phyloP scores from a whole-genome alignment of 2,329 filamentous ascomycete species.

The Fragosphaeria purpurea region DNA sequence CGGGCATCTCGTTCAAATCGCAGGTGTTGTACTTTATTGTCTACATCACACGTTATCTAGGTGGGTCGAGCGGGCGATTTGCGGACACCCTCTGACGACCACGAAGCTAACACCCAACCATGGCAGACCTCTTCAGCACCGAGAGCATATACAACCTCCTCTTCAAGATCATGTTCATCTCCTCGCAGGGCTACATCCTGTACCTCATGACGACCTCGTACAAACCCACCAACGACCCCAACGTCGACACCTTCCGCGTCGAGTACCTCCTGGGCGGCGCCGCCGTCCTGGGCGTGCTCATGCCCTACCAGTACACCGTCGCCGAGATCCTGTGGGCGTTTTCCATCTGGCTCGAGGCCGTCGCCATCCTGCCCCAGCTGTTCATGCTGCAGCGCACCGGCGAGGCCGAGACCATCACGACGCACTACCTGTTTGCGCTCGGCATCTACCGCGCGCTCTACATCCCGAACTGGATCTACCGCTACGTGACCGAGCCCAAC shows the following conservation, averaged over 20 bases:
- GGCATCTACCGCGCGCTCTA: constrained; percentile 88
- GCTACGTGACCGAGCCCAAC: constrained; percentile 65
- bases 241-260: constrained; percentile 93
- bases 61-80: too few relatives aligned
- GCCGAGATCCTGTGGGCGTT: constrained; percentile 94
- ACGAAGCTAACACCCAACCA: not conserved
- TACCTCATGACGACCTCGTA: constrained; percentile 98
- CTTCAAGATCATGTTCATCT: constrained; percentile 95
- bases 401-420: constrained; percentile 98
- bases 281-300: constrained; percentile 65
- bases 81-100: too few relatives aligned
- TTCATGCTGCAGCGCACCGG: constrained; percentile 98
- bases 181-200: constrained; percentile 81
- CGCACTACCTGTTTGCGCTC: constrained; percentile 91
- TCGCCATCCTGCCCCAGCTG: constrained; percentile 92
- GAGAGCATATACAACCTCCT: constrained; percentile 80
- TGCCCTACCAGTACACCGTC: constrained; percentile 74
- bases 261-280: constrained; percentile 84
- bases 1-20: constrained; percentile 97
- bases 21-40: constrained; percentile 91
- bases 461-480: constrained; percentile 97
- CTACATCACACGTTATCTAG: constrained; percentile 86
- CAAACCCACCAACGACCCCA: constrained; percentile 94
- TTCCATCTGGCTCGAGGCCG: constrained; percentile 94
- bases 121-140: constrained; percentile 73